These are phyloP conservation scores for Psilocybe cyanescens DNA, from an alignment of 768 basidiomycete genomes.

Conservation along the genomic window DNA sequence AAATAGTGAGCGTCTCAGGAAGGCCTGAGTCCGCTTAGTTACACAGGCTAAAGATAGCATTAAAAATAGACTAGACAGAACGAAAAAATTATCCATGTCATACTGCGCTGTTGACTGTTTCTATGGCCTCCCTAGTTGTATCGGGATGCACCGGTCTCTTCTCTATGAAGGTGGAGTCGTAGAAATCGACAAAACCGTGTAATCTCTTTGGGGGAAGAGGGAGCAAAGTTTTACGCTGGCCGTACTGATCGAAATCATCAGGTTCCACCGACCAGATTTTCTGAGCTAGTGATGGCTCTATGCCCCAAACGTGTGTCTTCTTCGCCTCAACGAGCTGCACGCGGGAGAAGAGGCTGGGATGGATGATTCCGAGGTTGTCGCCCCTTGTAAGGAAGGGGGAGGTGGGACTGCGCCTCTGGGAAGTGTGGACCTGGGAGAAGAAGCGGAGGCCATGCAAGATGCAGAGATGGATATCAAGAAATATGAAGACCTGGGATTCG, in stretches of 20 bases:
- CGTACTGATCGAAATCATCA: background rate
- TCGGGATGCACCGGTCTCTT: slow-evolving; percentile 1
- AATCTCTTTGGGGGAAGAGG: background rate
- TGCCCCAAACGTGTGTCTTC: slow-evolving; percentile 21
- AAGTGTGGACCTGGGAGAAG: slow-evolving; percentile 16
- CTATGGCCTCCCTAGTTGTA: slow-evolving; percentile 9
- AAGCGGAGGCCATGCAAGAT: slow-evolving; percentile 22
- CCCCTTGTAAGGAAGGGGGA: slow-evolving; percentile 22
- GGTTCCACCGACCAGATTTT: background rate
- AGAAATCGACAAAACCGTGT: slow-evolving; percentile 10
- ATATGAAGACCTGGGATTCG: slow-evolving; percentile 22
- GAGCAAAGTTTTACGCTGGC: slow-evolving; percentile 7
- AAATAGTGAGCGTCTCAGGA: too few relatives aligned
- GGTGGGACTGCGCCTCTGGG: slow-evolving; percentile 4
- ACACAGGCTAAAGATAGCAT: too few relatives aligned
- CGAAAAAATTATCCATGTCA: background rate
- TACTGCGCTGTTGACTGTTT: background rate
- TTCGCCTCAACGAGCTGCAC: slow-evolving; percentile 15
- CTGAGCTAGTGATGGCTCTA: background rate
- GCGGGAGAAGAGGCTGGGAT: slow-evolving; percentile 15
- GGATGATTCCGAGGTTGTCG: slow-evolving; percentile 22
- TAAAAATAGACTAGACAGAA: too few relatives aligned
- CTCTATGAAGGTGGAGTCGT: too few relatives aligned
- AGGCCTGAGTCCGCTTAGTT: too few relatives aligned
- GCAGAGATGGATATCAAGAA: slow-evolving; percentile 17